Evolutionary conservation across 345 rosid genomes (phyloP).

Genomic region (Psidium friedrichsthalianum): DNA sequence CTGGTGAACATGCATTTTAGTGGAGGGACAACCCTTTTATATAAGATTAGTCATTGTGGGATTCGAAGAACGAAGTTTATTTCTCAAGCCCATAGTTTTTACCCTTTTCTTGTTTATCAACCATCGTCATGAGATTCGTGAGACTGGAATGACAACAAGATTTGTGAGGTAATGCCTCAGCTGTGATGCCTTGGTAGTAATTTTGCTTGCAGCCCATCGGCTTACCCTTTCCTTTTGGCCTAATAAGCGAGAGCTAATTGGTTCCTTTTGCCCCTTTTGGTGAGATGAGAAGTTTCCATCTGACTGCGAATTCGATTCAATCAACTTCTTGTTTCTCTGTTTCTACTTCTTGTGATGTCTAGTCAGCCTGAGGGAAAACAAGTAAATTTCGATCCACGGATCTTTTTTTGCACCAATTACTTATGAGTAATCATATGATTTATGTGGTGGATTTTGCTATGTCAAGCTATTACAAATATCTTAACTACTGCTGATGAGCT

Average conservation of each 20-base stretch:
- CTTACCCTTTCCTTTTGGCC: neutral
- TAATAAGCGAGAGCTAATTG: neutral
- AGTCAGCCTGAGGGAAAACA: neutral
- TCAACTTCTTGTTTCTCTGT: neutral
- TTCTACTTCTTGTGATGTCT: neutral
- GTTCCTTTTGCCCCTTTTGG: neutral
- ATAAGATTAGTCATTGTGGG: neutral
- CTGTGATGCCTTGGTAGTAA: neutral
- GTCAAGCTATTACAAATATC: neutral
- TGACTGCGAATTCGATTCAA: neutral
- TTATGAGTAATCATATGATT: neutral
- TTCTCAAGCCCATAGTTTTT: neutral
- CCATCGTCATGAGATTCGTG: neutral
- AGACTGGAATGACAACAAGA: neutral
- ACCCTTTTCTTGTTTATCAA: neutral
- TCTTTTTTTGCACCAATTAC: neutral
- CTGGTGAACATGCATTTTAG: neutral
- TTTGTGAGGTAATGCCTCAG: neutral
- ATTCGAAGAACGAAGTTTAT: neutral
- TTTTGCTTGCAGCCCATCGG: neutral
- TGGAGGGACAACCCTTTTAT: neutral
- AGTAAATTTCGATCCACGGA: neutral
- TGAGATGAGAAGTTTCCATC: neutral
- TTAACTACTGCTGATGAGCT: neutral
- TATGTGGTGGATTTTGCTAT: neutral